These are phyloP conservation scores for Chlorella variabilis DNA, from an alignment of 163 green algal genomes.

Conservation along the genomic window DNA sequence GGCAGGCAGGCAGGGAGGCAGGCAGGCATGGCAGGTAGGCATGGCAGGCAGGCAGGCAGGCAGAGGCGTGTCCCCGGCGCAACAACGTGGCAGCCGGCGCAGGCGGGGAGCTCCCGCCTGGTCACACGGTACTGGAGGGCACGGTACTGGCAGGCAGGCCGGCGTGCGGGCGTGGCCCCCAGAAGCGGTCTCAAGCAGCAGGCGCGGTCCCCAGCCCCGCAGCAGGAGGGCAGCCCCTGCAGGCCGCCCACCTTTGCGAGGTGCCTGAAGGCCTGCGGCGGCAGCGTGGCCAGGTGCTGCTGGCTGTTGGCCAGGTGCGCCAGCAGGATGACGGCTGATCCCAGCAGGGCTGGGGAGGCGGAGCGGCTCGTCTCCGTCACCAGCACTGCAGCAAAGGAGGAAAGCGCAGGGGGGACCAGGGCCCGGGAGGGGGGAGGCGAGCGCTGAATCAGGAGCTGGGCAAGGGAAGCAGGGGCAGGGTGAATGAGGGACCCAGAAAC, in stretches of 20 bases:
- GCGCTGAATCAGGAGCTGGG: background rate
- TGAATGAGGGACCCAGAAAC: conserved; percentile 62
- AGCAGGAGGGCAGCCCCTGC: no score
- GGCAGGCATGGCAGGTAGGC: no score
- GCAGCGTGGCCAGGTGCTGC: conserved; percentile 51
- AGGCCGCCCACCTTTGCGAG: conserved; percentile 39
- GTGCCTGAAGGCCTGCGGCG: conserved; percentile 53
- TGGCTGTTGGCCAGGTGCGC: conserved; percentile 70
- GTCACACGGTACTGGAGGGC: no score
- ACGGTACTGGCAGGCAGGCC: no score
- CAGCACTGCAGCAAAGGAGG: conserved; percentile 52
- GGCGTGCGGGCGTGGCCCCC: no score
- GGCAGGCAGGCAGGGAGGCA: background rate
- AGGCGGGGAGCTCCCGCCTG: no score
- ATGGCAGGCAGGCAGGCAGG: no score
- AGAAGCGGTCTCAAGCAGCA: no score
- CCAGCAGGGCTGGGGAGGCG: conserved; percentile 8
- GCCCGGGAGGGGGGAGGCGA: no score
- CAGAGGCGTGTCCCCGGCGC: no score
- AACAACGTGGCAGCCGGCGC: no score
- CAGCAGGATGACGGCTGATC: conserved; percentile 60
- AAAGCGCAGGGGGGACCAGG: conserved; percentile 69
- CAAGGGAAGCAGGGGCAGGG: background rate
- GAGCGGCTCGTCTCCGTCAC: conserved; percentile 25
- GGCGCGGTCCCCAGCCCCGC: no score